Evolutionary conservation across 805 yeast species (phyloP), one percentile per base, ranked within the genome.

Genomic region (Monosporozyma solicola): DNA sequence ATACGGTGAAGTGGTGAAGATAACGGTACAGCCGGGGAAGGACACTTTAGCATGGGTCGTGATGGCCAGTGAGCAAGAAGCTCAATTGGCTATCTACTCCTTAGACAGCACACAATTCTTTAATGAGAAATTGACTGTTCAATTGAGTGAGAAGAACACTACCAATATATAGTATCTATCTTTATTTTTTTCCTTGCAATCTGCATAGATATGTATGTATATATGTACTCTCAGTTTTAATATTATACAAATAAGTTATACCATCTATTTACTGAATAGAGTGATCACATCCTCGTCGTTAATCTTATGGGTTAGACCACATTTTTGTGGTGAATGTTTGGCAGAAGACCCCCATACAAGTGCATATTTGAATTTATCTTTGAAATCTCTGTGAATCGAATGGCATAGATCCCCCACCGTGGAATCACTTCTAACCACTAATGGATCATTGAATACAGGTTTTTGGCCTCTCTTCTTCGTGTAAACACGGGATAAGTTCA

Each of bases 291-390:
- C 99, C 65, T 91, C 97, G 66, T 92, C 98, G 60, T 87, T 82
- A 13, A 94, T 84, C 39, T 74, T 73, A 67, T 92, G 99, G 57
- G 66, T 79, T 53, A 92, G 74, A 0, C 99, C 98, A 75, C 98
- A 92, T 66, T 92, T 92, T 65, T 92, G 99, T 3, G 98, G 98
- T 37, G 92, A 87, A 66, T 89, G 96, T 67, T 94, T 94, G 6
- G 97, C 86, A 48, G 95, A 84, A 1, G 91, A 82, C 0, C 99
- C 99, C 97, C 98, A 92, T 5, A 92, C 97, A 63, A 90, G 71
- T 0, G 98, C 98, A 67, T 91, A 90, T 67, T 90, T 88, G 76
- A 94, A 92, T 63, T 86, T 88, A 58, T 85, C 83, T 64, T 90
- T 91, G 76, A 92, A 86, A 62, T 91, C 97, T 60, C 95, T 80